Percentiles rank a stretch among this genome's conserved stretches.
Evolutionary conservation across 2,329 filamentous ascomycete genomes (phyloP).

Genomic region (Clarireedia hainanense): DNA sequence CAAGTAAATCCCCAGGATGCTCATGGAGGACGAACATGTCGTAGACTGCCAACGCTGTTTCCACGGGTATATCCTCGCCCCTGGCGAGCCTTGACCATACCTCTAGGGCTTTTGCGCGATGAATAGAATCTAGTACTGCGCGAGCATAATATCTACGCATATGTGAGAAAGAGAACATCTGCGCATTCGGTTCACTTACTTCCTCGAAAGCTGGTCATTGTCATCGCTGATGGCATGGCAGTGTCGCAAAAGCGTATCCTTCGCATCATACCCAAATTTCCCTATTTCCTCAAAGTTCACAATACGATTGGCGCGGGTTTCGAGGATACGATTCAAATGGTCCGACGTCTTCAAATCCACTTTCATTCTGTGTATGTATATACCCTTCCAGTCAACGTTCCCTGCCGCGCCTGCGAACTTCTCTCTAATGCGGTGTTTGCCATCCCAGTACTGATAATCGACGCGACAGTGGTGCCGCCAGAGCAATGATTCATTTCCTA

Average conservation of each 20-base stretch:
- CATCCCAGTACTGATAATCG: conserved; percentile 69
- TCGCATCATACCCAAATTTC: conserved; percentile 73
- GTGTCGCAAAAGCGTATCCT: conserved; percentile 71
- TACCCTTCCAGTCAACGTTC: conserved; percentile 63
- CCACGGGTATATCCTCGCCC: conserved; percentile 51
- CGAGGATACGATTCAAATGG: conserved; percentile 61
- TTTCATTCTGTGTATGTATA: conserved; percentile 51
- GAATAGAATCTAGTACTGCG: conserved; percentile 68
- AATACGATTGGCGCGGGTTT: conserved; percentile 62
- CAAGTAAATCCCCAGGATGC: conserved; percentile 62
- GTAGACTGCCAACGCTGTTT: conserved; percentile 71
- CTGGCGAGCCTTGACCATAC: conserved; percentile 58
- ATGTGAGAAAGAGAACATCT: not conserved
- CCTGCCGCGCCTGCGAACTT: conserved; percentile 47
- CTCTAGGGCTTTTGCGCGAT: conserved; percentile 69
- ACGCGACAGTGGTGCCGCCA: conserved; percentile 71
- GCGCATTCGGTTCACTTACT: conserved; percentile 32
- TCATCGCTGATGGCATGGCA: conserved; percentile 45
- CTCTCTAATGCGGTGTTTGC: conserved; percentile 48
- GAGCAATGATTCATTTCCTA: conserved; percentile 65
- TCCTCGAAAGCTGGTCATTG: conserved; percentile 71
- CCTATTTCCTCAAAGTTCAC: conserved; percentile 64
- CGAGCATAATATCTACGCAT: conserved; percentile 62
- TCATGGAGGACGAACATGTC: conserved; percentile 82
- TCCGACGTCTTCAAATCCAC: conserved; percentile 44